A percentile compares a stretch with the other conserved stretches of the same genome.
Conservation (phyloP, 140 eudicot species). For the Anethum foeniculum region DNA sequence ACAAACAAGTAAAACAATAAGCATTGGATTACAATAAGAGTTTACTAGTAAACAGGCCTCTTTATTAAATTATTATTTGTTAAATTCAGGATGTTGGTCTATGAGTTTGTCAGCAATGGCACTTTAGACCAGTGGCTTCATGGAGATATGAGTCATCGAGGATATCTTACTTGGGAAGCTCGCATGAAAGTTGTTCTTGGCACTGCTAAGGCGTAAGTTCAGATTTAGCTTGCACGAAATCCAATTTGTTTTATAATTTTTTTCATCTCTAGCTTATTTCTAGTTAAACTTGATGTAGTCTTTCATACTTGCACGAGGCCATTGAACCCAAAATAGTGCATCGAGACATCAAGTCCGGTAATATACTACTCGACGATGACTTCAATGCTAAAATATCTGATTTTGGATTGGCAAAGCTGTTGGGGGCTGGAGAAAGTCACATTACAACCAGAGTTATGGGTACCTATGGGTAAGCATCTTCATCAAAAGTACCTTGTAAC, state of each 20-base stretch:
- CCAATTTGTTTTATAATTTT: neutral
- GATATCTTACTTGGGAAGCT: conserved; percentile 91
- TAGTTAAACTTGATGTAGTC: conserved; percentile 27
- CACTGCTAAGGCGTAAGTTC: conserved; percentile 90
- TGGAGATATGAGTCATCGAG: conserved; percentile 77
- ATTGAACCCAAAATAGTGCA: conserved; percentile 97
- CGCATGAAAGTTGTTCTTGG: conserved; percentile 79
- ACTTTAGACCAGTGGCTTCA: conserved; percentile 95
- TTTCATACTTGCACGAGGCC: conserved; percentile 86
- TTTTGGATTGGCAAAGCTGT: conserved; percentile 90
- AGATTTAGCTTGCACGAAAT: neutral
- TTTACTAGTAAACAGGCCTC: neutral
- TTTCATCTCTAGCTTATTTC: neutral
- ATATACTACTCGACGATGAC: conserved; percentile 73
- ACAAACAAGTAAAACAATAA: too few species aligned
- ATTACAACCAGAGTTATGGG: conserved; percentile 96
- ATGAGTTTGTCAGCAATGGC: conserved; percentile 87
- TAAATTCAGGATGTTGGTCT: conserved; percentile 61
- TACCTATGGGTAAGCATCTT: conserved; percentile 70
- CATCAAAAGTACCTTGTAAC: neutral
- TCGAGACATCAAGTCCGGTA: conserved; percentile 86
- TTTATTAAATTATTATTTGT: neutral
- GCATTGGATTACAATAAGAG: too few species aligned
- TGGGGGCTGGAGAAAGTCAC: conserved; percentile 89
- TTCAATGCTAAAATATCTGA: conserved; percentile 91